Evolutionary conservation across 192 early-diverging fungal genomes (phyloP), one percentile per base, ranked within the genome.

Genomic region (Mortierella hygrophila): DNA sequence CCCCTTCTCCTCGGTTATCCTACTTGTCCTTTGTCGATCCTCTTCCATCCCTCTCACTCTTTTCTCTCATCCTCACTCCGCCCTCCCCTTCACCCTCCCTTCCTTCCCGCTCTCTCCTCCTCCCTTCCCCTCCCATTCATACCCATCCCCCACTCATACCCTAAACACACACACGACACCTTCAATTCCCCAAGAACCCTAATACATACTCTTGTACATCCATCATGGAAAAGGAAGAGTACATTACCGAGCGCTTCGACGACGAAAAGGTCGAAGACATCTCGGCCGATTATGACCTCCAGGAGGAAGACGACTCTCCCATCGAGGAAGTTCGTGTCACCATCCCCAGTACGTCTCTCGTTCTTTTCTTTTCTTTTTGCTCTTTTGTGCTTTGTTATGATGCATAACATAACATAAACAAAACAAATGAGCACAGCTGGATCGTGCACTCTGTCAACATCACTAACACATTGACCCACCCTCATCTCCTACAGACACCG

Each of bases 321-420:
- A 89, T 89, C 35, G 89, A 89, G 86, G 89, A 89, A 83, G 89
- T 89, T 70, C 85, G 85, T 77, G 85, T 83, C n/a, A 83, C 86
- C 47, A 87, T 89, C 74, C 80, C 89, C 47, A 86, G 89, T 90
- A 90, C 23, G 75, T 75, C 35, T 35, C 35, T 35, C 35, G 35
- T 35, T 35, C 35, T 35, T 35, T 35, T 35, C 35, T 35, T 35
- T 37, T 75, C 29, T 75, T 32, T 75, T 42, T 26, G 44, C n/a
- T 35, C 21, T 44, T 42, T 42, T 37, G 7, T 37, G 8, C 20
- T 46, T 23, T 32, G 40, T 41, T 57, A 32, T 75, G 49, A 38
- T 18, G 40, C 23, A 21, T 6, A 76, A 18, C 44, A 6, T 40
- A 40, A 35, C 37, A 40, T 26, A n/a, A n/a, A 23, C 55, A 29